Percentiles rank a stretch among this genome's conserved stretches.
Evolutionary conservation across 176 grass and related monocot species (phyloP).

Genomic region (Bolboschoenus planiculmis): DNA sequence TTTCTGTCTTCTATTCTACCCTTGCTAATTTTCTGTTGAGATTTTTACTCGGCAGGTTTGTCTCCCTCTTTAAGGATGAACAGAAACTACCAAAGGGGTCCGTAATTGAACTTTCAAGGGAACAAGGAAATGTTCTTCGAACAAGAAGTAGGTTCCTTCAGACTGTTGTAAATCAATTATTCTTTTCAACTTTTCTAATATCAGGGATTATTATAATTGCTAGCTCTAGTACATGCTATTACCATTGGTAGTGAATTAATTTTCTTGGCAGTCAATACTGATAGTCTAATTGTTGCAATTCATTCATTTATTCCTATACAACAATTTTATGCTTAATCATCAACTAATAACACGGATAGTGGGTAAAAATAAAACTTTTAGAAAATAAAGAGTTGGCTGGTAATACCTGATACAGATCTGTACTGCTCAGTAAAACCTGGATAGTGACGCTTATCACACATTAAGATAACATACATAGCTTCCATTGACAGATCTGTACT

Average conservation of each 20-base stretch:
- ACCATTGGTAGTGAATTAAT: not conserved
- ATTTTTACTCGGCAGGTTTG: slow-evolving; percentile 51
- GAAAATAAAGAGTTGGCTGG: not conserved
- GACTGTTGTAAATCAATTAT: not conserved
- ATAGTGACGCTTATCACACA: not conserved
- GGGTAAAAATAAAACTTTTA: not conserved
- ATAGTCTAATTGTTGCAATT: not conserved
- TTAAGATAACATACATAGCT: no score
- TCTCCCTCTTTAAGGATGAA: slow-evolving; percentile 88
- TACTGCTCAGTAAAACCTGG: not conserved
- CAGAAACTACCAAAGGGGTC: slow-evolving; percentile 80
- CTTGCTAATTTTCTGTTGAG: not conserved
- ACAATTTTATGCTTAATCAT: not conserved
- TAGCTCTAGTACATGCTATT: not conserved
- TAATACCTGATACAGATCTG: not conserved
- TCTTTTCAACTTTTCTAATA: not conserved
- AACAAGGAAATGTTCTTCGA: slow-evolving; percentile 74
- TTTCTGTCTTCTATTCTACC: not conserved
- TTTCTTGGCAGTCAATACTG: not conserved
- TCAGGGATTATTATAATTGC: not conserved
- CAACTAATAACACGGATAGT: not conserved
- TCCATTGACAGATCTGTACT: not conserved
- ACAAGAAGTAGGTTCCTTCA: slow-evolving; percentile 52
- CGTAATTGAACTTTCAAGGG: slow-evolving; percentile 87
- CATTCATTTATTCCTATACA: not conserved